Conservation (phyloP, 345 rosid genomes). For the Citrus maxima region DNA sequence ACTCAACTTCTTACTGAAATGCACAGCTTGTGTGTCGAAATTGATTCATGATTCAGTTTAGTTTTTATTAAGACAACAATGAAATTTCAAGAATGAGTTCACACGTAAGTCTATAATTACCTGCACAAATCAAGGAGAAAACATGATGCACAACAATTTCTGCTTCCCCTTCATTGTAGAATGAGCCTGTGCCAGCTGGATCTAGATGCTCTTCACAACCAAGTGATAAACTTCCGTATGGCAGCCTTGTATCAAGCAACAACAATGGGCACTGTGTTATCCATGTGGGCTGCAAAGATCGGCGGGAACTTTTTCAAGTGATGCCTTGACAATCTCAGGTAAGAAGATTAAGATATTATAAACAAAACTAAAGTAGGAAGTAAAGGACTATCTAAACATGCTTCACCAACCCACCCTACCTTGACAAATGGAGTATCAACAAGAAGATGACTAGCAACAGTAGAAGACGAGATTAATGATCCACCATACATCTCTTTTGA, state of each 20-base stretch:
- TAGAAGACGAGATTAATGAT: conserved; percentile 62
- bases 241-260: conserved; percentile 94
- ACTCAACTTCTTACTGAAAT: neutral
- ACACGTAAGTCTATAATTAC: conserved; percentile 29
- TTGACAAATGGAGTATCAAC: conserved; percentile 86
- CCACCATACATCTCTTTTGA: conserved; percentile 98
- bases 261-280: conserved; percentile 86
- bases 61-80: neutral
- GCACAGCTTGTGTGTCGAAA: neutral
- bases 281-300: conserved; percentile 80
- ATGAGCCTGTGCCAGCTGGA: conserved; percentile 95
- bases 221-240: conserved; percentile 82
- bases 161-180: conserved; percentile 96
- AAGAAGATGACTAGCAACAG: conserved; percentile 82
- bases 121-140: conserved; percentile 69
- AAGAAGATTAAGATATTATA: neutral
- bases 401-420: conserved; percentile 38
- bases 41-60: neutral
- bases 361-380: neutral
- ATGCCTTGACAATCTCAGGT: neutral
- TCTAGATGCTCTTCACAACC: conserved; percentile 96
- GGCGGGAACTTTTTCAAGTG: neutral
- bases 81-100: neutral
- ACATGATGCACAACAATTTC: conserved; percentile 92
- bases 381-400: neutral